A percentile compares a stretch with the other conserved stretches of the same genome.
Evolutionary conservation across 345 rosid genomes (phyloP).

Genomic region (Stellera chamaejasme): DNA sequence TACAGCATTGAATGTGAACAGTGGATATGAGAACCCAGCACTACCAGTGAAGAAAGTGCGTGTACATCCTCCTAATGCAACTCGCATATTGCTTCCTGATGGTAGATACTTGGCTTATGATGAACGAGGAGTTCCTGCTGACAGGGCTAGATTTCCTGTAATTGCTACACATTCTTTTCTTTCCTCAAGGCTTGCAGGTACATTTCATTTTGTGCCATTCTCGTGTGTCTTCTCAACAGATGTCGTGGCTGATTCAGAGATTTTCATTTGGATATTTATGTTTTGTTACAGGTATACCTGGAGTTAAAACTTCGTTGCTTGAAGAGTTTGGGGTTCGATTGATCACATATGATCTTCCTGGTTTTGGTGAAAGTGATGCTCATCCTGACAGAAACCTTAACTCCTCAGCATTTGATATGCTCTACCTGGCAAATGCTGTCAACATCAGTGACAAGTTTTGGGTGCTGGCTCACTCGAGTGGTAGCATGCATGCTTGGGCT

Average conservation of each 20-base stretch:
- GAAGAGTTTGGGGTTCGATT: conserved; percentile 75
- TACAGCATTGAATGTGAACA: conserved; percentile 60
- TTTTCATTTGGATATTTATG: conserved; percentile 4
- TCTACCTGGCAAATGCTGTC: conserved; percentile 54
- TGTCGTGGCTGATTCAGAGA: neutral
- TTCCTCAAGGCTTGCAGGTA: conserved; percentile 87
- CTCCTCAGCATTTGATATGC: conserved; percentile 77
- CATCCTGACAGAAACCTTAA: conserved; percentile 66
- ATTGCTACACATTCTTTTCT: conserved; percentile 73
- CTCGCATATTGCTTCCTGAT: conserved; percentile 61
- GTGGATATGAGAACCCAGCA: conserved; percentile 22
- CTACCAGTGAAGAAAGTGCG: conserved; percentile 45
- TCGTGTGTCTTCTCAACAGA: neutral
- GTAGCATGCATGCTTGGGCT: conserved; percentile 92
- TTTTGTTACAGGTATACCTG: conserved; percentile 57
- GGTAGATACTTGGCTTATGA: conserved; percentile 76
- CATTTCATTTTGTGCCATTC: conserved; percentile 3
- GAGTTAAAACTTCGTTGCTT: conserved; percentile 58
- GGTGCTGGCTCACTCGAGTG: conserved; percentile 81
- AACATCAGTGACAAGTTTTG: conserved; percentile 66
- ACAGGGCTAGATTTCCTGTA: conserved; percentile 62
- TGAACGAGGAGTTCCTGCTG: conserved; percentile 63
- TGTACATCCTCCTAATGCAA: conserved; percentile 62
- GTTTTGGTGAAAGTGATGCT: conserved; percentile 98
- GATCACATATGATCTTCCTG: conserved; percentile 89